Base-by-base conservation (phyloP, 2,329 filamentous ascomycete species). In the Monosporascus sp. region DNA sequence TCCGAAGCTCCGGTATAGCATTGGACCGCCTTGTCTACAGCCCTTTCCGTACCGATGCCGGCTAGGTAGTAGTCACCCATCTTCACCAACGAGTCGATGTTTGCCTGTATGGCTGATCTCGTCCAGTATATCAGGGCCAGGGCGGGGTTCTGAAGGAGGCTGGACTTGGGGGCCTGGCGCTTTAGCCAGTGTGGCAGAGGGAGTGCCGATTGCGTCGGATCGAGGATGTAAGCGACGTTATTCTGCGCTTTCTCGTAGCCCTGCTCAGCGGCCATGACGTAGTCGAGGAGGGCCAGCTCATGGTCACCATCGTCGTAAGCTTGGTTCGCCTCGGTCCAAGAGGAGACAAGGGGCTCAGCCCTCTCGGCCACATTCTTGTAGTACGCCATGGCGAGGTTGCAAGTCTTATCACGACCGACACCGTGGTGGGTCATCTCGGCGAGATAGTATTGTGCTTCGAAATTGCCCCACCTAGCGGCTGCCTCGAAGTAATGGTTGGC, bases 1-100 rank as follows among this genome's bases (percentile, higher is more conserved):
- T 99, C 94, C 0, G 92, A 92, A 1, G 94, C 94, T 4, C 90
- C 89, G 51, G 89, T 87, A 65, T 99, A 99, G 74, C 94, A 99
- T 45, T 88, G 86, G 0, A 92, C 91, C 6, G 95, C 95, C 70
- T 96, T 96, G 62, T 92, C 86, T 18, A 88, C 75, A 60, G 95
- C 88, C 0, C 76, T 64, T 7, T 82, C 75, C 0, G 88, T 82
- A 3, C 93, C 93, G 24, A 92, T 81, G 7, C 94, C 94, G 52
- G 83, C 74, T 35, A 96, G 85, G 70, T 99, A 97, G 71, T 97
- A 97, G 72, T 99, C 95, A 40, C 94, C 94, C 88, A 97, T 96
- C 74, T 99, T 99, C 60, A 99, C 89, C 58, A 96, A 79, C 0
- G 92, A 89, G 71, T 99, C 94, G 46, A 96, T 87, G 60, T 99